phyloP scores from a whole-genome alignment of 2,329 filamentous ascomycete species.

The Paracamarosporium sp. region DNA sequence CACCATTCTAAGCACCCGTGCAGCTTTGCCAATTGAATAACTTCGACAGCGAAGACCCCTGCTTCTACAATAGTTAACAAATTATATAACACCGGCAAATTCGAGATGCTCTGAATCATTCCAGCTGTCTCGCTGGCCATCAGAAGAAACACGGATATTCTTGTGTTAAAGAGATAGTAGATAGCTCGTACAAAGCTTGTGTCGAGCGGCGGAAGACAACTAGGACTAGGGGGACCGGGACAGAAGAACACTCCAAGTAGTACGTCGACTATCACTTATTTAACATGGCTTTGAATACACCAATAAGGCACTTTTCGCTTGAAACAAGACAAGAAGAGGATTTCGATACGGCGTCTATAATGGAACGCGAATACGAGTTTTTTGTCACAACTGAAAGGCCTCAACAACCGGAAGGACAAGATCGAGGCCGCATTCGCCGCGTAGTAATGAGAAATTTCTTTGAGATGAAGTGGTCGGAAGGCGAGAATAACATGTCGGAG shows the following conservation, averaged over 20 bases:
- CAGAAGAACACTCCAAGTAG: neutral
- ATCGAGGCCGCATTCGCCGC: constrained; percentile 29
- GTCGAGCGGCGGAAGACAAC: neutral
- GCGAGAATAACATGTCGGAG: constrained; percentile 16
- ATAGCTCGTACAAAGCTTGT: neutral
- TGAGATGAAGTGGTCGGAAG: constrained; percentile 19
- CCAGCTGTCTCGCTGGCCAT: no score
- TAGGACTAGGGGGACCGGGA: no score
- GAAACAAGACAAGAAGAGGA: neutral
- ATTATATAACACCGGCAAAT: no score
- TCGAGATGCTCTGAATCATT: no score
- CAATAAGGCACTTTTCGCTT: neutral
- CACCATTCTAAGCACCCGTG: neutral
- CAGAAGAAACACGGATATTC: no score
- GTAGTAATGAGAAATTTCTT: constrained; percentile 39
- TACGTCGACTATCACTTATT: neutral
- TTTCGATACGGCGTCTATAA: neutral
- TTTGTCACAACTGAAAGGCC: constrained; percentile 33
- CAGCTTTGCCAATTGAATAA: neutral
- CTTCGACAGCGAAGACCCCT: no score
- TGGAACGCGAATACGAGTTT: constrained; percentile 33
- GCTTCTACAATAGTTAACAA: no score
- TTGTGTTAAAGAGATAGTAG: neutral
- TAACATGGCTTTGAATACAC: neutral
- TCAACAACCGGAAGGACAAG: constrained; percentile 26